Conservation (phyloP, 306 rosid genomes). For the Quercus cerris region DNA sequence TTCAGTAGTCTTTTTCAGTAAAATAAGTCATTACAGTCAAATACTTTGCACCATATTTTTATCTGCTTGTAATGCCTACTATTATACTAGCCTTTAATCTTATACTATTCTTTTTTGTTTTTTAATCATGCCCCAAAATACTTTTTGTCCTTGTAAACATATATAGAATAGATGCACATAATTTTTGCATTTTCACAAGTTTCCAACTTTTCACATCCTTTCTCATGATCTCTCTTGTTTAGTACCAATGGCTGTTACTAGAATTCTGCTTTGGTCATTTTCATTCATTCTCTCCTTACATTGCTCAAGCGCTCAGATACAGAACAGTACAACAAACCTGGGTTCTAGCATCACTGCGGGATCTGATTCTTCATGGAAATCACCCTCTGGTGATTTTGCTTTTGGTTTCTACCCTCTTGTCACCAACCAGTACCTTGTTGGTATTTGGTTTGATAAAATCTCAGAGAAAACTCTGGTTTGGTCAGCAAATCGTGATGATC, state of each 20-base stretch:
- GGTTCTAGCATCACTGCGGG: constrained; percentile 28
- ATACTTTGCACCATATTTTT: too few species aligned
- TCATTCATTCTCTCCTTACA: not conserved
- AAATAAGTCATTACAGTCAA: too few species aligned
- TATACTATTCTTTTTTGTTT: too few species aligned
- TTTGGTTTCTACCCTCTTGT: constrained; percentile 26
- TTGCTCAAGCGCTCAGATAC: constrained; percentile 3
- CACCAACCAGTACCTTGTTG: constrained; percentile 14
- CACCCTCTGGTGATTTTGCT: constrained; percentile 27
- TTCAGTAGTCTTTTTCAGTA: too few species aligned
- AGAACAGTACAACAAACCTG: not conserved
- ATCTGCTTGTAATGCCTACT: too few species aligned
- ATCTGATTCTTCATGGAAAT: constrained; percentile 29
- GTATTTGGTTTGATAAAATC: constrained; percentile 28
- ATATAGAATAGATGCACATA: not conserved
- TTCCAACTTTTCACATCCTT: not conserved
- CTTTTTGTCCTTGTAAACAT: too few species aligned
- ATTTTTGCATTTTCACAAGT: not conserved
- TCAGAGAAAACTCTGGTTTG: constrained; percentile 21
- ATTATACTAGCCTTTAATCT: too few species aligned
- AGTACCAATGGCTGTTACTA: constrained; percentile 15
- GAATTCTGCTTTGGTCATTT: not conserved
- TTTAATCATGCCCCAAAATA: too few species aligned
- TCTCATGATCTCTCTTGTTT: not conserved
- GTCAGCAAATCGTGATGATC: constrained; percentile 37